phyloP scores from a whole-genome alignment of 352 stramenopile species.

The Globisporangium irregulare region DNA sequence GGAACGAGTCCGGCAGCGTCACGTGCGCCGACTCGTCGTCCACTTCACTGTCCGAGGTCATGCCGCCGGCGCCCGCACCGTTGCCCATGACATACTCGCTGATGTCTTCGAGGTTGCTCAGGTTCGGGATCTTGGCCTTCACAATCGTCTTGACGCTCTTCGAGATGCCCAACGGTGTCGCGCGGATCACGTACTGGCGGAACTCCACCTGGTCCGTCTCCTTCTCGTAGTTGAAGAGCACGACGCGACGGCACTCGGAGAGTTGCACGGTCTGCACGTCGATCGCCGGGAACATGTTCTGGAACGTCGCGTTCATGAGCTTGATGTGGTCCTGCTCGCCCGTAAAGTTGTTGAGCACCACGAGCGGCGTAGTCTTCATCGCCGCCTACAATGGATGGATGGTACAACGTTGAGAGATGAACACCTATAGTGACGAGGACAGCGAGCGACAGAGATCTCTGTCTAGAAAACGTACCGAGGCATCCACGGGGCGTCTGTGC shows the following conservation, averaged over 20 bases:
- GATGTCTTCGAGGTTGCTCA: constrained; percentile 95
- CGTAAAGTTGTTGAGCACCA: constrained; percentile 99
- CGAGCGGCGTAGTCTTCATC: constrained; percentile 90
- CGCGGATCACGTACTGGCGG: constrained; percentile 97
- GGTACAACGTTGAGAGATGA: not conserved
- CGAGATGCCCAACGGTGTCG: constrained; percentile 91
- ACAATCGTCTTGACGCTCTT: constrained; percentile 90
- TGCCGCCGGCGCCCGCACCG: constrained; percentile 57
- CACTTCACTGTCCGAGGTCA: constrained; percentile 93
- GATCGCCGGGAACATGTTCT: constrained; percentile 99
- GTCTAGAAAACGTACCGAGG: constrained; percentile 26
- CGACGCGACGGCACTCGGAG: constrained; percentile 93
- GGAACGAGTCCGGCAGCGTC: constrained; percentile 91
- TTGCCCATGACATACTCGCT: constrained; percentile 93
- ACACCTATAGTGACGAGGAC: not conserved
- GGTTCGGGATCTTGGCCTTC: constrained; percentile 92
- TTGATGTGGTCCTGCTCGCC: constrained; percentile 83
- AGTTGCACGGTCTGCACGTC: constrained; percentile 97
- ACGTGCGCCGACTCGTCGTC: constrained; percentile 94
- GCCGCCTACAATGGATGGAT: constrained; percentile 25
- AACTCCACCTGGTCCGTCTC: constrained; percentile 93
- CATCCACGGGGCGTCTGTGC: constrained; percentile 90
- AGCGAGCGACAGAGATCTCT: not conserved
- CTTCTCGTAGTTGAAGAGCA: constrained; percentile 97
- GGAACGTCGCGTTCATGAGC: constrained; percentile 98